These are phyloP conservation scores for Quercus rubra DNA, from an alignment of 306 rosid genomes.

Conservation along the genomic window DNA sequence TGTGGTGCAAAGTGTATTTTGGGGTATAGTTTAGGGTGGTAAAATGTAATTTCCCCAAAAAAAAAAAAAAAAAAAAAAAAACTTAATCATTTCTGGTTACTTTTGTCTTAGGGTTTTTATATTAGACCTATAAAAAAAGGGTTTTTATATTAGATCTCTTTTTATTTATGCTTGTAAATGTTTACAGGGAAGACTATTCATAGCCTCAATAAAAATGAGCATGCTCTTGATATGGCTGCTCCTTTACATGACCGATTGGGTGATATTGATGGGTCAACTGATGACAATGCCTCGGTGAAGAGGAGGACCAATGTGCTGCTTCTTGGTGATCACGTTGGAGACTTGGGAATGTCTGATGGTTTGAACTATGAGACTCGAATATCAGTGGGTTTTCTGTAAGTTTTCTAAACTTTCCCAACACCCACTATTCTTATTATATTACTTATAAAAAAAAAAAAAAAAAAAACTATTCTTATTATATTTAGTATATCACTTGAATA, in stretches of 20 bases:
- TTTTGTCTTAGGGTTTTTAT: too few species aligned
- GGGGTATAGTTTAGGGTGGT: too few species aligned
- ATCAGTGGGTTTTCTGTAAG: constrained; percentile 89
- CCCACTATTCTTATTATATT: not conserved
- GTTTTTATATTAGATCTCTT: not conserved
- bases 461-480: not conserved
- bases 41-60: too few species aligned
- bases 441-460: too few species aligned
- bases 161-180: constrained; percentile 12
- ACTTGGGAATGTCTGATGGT: constrained; percentile 94
- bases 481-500: not conserved
- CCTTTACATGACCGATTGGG: constrained; percentile 78
- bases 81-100: too few species aligned
- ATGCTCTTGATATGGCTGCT: constrained; percentile 90
- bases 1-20: too few species aligned
- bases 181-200: constrained; percentile 83
- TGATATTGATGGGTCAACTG: constrained; percentile 39
- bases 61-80: too few species aligned
- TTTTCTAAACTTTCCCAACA: constrained; percentile 16
- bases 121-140: too few species aligned
- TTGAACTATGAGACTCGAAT: constrained; percentile 75
- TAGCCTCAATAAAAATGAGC: constrained; percentile 90
- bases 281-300: constrained; percentile 59
- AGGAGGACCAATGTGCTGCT: constrained; percentile 84
- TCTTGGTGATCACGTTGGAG: constrained; percentile 91